These are phyloP conservation scores for Cyberlindnera nakhonratchasimensis DNA, from an alignment of 805 yeast genomes.

Conservation along the genomic window DNA sequence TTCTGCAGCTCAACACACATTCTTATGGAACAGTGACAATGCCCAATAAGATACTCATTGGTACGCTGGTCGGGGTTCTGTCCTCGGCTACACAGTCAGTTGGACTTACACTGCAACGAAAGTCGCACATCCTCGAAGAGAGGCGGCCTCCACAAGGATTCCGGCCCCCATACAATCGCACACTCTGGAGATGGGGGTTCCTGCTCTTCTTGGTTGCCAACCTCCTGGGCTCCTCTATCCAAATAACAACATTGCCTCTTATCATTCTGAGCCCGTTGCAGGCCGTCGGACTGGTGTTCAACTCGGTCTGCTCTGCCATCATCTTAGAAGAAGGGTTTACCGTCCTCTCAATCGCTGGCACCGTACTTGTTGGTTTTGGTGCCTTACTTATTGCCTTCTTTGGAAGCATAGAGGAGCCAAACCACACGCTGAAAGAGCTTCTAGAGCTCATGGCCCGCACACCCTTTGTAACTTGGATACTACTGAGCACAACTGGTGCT, in stretches of 20 bases:
- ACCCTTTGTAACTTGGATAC: slow-evolving; percentile 58
- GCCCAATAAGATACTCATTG: slow-evolving; percentile 40
- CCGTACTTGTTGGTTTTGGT: slow-evolving; percentile 64
- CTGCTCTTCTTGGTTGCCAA: slow-evolving; percentile 67
- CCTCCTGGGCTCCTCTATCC: slow-evolving; percentile 76
- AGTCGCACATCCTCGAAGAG: slow-evolving; percentile 58
- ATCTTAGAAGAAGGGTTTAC: slow-evolving; percentile 70
- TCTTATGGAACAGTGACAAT: too few species aligned
- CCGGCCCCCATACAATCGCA: slow-evolving; percentile 40
- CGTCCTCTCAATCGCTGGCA: slow-evolving; percentile 53
- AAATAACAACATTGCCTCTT: slow-evolving; percentile 78
- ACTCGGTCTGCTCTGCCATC: slow-evolving; percentile 66
- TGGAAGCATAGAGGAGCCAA: slow-evolving; percentile 58
- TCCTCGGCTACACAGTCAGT: slow-evolving; percentile 79
- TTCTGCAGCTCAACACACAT: too few species aligned
- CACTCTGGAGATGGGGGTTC: slow-evolving; percentile 76
- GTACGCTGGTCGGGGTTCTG: slow-evolving; percentile 66
- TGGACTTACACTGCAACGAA: slow-evolving; percentile 79
- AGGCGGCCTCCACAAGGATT: slow-evolving; percentile 25
- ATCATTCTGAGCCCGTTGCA: slow-evolving; percentile 79
- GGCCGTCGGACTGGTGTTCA: slow-evolving; percentile 85
- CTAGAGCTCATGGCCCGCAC: slow-evolving; percentile 38
- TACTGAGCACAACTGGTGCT: slow-evolving; percentile 33
- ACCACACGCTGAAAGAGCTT: slow-evolving; percentile 47
- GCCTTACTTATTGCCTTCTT: slow-evolving; percentile 75